These are phyloP conservation scores for Coriaria nepalensis DNA, from an alignment of 306 rosid genomes.

Conservation along the genomic window DNA sequence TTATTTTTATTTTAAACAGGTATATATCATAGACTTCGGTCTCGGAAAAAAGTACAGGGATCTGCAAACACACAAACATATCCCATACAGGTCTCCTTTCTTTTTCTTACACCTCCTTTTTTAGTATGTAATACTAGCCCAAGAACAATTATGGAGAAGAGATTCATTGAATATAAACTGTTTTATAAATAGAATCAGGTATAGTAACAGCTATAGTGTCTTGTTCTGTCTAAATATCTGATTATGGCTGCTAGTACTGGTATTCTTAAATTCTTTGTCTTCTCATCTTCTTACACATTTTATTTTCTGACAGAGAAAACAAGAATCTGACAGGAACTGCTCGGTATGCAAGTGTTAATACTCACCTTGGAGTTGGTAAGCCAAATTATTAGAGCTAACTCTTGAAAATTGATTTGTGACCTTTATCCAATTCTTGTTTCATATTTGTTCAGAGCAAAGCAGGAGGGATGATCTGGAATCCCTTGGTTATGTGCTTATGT, in stretches of 20 bases:
- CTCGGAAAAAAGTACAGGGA: slow-evolving; percentile 70
- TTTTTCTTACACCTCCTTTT: slow-evolving; percentile 10
- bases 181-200: no score
- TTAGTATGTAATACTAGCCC: slow-evolving; percentile 5
- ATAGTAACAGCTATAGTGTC: no score
- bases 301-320: slow-evolving; percentile 52
- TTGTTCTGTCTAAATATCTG: no score
- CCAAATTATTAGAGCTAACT: neutral
- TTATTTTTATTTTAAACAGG: slow-evolving; percentile 30
- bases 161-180: no score
- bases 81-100: slow-evolving; percentile 57
- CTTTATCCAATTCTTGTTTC: slow-evolving; percentile 6
- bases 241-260: no score
- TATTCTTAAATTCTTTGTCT: neutral
- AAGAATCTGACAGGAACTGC: slow-evolving; percentile 83
- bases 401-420: neutral
- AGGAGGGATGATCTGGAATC: slow-evolving; percentile 91
- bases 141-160: no score
- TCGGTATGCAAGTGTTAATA: slow-evolving; percentile 79
- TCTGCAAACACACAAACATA: slow-evolving; percentile 51
- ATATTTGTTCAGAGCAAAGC: slow-evolving; percentile 56
- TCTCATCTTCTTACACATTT: slow-evolving; percentile 5
- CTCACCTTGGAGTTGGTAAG: slow-evolving; percentile 77
- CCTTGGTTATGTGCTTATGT: slow-evolving; percentile 75
- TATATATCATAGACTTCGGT: slow-evolving; percentile 71